A percentile compares a stretch with the other conserved stretches of the same genome.
These are phyloP conservation scores for Dentipellis fragilis DNA, from an alignment of 768 basidiomycete species.

Conservation along the genomic window DNA sequence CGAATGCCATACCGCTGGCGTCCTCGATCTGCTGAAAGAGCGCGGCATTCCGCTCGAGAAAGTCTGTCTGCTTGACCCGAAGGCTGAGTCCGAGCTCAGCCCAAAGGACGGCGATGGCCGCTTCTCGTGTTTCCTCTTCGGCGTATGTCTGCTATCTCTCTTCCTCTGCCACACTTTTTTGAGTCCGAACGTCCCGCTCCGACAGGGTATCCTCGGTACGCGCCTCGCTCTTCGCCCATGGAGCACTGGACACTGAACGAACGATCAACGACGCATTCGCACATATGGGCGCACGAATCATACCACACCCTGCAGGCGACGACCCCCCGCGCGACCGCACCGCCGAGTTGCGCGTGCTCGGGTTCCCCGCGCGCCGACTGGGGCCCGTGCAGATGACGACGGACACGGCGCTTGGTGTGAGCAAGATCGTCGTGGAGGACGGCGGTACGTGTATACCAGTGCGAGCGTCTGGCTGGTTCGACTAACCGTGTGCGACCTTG, in stretches of 20 bases:
- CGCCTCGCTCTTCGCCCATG: neutral
- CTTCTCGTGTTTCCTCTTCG: slow-evolving; percentile 89
- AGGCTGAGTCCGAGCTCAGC: slow-evolving; percentile 54
- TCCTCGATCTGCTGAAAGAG: slow-evolving; percentile 49
- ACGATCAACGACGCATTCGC: neutral
- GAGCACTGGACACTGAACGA: neutral
- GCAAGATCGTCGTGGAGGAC: slow-evolving; percentile 73
- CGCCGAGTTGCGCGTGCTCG: slow-evolving; percentile 72
- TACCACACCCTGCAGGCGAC: slow-evolving; percentile 46
- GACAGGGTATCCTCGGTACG: slow-evolving; percentile 53
- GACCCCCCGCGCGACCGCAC: slow-evolving; percentile 95
- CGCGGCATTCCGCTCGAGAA: slow-evolving; percentile 35
- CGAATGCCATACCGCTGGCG: slow-evolving; percentile 37
- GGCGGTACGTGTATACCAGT: slow-evolving; percentile 31
- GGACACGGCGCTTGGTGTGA: slow-evolving; percentile 90
- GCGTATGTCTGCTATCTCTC: slow-evolving; percentile 35
- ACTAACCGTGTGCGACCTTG: neutral
- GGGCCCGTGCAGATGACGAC: slow-evolving; percentile 96
- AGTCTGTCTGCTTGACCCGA: slow-evolving; percentile 93
- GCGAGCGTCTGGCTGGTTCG: neutral
- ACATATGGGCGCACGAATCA: neutral
- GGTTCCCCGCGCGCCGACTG: slow-evolving; percentile 81
- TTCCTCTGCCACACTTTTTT: neutral
- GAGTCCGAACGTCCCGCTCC: neutral
- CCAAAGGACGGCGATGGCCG: slow-evolving; percentile 68